These are phyloP conservation scores for Puccinia brachypodii DNA, from an alignment of 1,284 basidiomycete genomes.

Conservation along the genomic window DNA sequence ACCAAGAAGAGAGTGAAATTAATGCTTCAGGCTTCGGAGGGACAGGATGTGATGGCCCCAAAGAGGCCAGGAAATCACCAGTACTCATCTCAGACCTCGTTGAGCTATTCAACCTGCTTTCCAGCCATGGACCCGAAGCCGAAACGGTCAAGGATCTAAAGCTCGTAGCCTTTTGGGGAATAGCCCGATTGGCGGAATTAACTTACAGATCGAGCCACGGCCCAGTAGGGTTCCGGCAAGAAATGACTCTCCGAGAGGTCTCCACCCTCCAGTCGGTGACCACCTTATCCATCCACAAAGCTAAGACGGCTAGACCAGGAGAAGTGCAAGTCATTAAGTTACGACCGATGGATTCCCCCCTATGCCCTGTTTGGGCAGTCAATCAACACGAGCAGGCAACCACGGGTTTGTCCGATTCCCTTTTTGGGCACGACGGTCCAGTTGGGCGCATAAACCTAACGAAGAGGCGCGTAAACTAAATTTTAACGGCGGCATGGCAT, in stretches of 20 bases:
- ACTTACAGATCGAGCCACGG: background rate
- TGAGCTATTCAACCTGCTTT: background rate
- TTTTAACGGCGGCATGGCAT: background rate
- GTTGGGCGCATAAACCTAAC: background rate
- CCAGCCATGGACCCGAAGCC: background rate
- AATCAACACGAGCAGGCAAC: background rate
- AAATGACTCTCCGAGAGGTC: background rate
- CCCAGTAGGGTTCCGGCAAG: background rate
- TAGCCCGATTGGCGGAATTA: background rate
- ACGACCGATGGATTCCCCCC: background rate
- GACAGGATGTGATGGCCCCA: background rate
- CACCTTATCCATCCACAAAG: background rate
- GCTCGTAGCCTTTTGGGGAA: background rate
- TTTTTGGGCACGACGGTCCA: background rate
- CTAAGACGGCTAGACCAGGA: background rate
- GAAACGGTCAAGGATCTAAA: background rate
- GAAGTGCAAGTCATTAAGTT: background rate
- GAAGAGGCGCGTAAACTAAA: background rate
- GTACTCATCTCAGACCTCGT: background rate
- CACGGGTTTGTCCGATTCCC: background rate
- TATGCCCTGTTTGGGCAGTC: background rate
- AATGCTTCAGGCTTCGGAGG: background rate
- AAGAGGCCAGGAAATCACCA: background rate
- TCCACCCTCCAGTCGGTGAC: background rate
- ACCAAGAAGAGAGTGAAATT: background rate